These are phyloP conservation scores for Bolboschoenoplectus hybrid DNA, from an alignment of 202 grass and related monocot genomes.

Conservation along the genomic window DNA sequence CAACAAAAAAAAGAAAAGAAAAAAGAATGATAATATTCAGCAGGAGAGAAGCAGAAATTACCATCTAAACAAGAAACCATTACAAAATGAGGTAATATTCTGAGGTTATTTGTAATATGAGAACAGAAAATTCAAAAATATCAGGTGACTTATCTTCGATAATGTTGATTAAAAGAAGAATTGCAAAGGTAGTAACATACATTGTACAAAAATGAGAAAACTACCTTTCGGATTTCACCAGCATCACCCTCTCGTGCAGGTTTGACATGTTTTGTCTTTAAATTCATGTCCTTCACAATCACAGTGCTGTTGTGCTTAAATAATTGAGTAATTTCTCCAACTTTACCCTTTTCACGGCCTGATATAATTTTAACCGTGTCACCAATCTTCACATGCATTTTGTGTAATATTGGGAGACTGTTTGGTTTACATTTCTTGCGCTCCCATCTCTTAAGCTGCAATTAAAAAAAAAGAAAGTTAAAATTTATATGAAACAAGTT, in stretches of 20 bases:
- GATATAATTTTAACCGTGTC: conserved; percentile 85
- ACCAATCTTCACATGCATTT: conserved; percentile 92
- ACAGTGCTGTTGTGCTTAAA: conserved; percentile 96
- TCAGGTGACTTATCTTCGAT: neutral
- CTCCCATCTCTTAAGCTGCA: conserved; percentile 92
- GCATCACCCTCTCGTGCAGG: conserved; percentile 66
- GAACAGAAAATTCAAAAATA: neutral
- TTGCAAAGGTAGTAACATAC: neutral
- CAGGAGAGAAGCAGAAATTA: conserved; percentile 6
- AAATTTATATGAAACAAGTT: conserved; percentile 23
- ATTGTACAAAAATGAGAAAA: neutral
- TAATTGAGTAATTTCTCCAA: conserved; percentile 66
- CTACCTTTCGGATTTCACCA: conserved; percentile 89
- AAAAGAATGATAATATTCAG: neutral
- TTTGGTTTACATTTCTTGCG: conserved; percentile 94
- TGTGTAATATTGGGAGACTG: conserved; percentile 82
- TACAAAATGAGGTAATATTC: conserved; percentile 11
- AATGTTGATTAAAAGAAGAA: conserved; percentile 1
- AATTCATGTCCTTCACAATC: conserved; percentile 82
- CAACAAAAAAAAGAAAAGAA: conserved; percentile 19
- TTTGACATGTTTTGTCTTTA: conserved; percentile 99
- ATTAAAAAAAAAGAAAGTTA: neutral
- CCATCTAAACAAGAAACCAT: neutral
- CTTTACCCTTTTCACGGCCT: conserved; percentile 92
- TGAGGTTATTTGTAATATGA: neutral